Evolutionary conservation across 371 early-diverging fungal species (phyloP).

Genomic region (Actinomucor elegans): DNA sequence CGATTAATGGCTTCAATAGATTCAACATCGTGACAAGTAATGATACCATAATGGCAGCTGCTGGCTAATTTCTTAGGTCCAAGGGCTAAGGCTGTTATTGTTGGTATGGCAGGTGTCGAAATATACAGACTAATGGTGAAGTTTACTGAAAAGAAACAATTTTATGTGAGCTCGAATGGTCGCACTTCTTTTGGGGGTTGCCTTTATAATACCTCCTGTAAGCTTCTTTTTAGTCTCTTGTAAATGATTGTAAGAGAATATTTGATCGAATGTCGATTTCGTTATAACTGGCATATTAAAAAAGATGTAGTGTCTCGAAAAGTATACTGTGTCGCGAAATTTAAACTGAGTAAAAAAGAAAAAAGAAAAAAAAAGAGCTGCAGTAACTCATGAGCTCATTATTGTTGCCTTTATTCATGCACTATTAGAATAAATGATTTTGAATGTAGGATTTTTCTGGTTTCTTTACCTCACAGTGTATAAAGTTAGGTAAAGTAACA

Average conservation of each 20-base stretch:
- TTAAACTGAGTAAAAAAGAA: no score
- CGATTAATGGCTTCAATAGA: not conserved
- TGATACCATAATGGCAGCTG: not conserved
- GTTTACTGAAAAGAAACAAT: not conserved
- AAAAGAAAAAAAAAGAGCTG: not conserved
- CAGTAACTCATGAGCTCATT: not conserved
- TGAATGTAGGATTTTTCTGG: no score
- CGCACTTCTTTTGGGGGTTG: no score
- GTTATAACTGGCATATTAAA: not conserved
- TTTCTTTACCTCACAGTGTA: no score
- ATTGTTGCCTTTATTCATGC: not conserved
- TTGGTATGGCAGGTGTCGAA: not conserved
- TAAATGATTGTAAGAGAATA: not conserved
- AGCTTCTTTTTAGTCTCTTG: not conserved
- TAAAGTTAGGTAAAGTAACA: no score
- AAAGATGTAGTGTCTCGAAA: no score
- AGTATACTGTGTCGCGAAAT: no score
- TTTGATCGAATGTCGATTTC: not conserved
- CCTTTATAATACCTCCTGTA: not conserved
- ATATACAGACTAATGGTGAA: not conserved
- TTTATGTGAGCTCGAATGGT: no score
- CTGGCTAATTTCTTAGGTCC: no score
- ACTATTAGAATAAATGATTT: no score
- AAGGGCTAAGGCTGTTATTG: not conserved
- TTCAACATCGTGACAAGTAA: not conserved